These are phyloP conservation scores for Theileria sp. DNA, from an alignment of 169 alveolate genomes.

Conservation along the genomic window DNA sequence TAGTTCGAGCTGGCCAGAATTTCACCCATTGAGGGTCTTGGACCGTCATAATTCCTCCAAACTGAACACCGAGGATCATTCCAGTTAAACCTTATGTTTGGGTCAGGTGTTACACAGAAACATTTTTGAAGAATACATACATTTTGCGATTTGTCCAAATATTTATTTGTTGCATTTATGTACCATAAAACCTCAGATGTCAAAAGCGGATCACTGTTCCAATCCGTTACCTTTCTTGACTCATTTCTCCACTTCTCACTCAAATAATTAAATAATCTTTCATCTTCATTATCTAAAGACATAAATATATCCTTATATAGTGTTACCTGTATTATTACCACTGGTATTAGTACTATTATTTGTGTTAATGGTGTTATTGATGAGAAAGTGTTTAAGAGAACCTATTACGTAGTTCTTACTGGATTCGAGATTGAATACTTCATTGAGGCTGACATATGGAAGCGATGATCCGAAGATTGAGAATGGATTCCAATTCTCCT, in stretches of 20 bases:
- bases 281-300: conserved; percentile 15
- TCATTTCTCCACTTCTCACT: conserved; percentile 68
- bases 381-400: neutral
- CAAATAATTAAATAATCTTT: conserved; percentile 53
- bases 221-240: conserved; percentile 39
- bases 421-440: conserved; percentile 67
- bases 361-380: neutral
- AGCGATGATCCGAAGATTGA: conserved; percentile 82
- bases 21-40: conserved; percentile 60
- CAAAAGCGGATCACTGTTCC: conserved; percentile 53
- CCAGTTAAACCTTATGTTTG: conserved; percentile 55
- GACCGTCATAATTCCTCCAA: conserved; percentile 50
- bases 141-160: conserved; percentile 41
- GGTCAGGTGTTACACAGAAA: conserved; percentile 65
- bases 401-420: neutral
- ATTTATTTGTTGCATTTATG: conserved; percentile 52
- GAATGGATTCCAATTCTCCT: conserved; percentile 80
- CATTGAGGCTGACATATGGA: conserved; percentile 72
- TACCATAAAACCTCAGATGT: conserved; percentile 60
- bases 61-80: conserved; percentile 47
- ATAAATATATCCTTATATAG: neutral
- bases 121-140: conserved; percentile 56
- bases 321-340: neutral
- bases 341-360: neutral
- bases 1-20: conserved; percentile 23